Evolutionary conservation across 768 basidiomycete species (phyloP), one percentile per base, ranked within the genome.

Genomic region (Podaxis rugospora): DNA sequence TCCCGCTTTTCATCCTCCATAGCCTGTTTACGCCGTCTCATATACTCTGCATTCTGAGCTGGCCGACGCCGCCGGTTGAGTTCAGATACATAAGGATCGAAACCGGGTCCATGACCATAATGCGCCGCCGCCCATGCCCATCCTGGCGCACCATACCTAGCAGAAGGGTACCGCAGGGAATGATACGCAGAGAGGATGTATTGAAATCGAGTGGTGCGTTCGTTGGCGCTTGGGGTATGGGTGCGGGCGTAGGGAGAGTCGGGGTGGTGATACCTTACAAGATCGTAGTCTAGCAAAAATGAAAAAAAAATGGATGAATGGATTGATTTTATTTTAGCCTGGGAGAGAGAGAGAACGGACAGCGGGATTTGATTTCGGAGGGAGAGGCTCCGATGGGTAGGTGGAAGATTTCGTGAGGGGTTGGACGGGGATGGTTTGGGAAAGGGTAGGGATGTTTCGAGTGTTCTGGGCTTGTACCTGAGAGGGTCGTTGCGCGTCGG

Each of bases 401-500:
- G 67, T 89, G 89, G 68, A 91, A 91, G 57, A 91, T 89, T 71
- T 91, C 84, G 70, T 87, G 76, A 0, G 89, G 86, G 0, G 85
- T 83, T 10, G 89, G 88, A 51, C 77, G 77, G 0, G 78, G 62
- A 59, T 82, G 71, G 4, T 64, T 66, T 0, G 89, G 89, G 56
- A 82, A 90, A 0, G 85, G 83, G 51, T 63, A 74, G 1, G 62
- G 65, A 18, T 64, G 63, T 46, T 66, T 65, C 18, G 51, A 16
- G 25, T 37, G 47, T 16, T 23, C 32, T 21, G 47, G 27, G 23
- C 25, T 11, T 7, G 32, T 36, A 3, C 46, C 47, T 10, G 55
- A 46, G 27, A 55, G 39, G 14, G 54, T 55, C 21, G 54, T 44
- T 44, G 40, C 40, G 14, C 23, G 44, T 35, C 56, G 44, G 44